phyloP scores from a whole-genome alignment of 2,329 filamentous ascomycete species.

The Alternaria brassicae region DNA sequence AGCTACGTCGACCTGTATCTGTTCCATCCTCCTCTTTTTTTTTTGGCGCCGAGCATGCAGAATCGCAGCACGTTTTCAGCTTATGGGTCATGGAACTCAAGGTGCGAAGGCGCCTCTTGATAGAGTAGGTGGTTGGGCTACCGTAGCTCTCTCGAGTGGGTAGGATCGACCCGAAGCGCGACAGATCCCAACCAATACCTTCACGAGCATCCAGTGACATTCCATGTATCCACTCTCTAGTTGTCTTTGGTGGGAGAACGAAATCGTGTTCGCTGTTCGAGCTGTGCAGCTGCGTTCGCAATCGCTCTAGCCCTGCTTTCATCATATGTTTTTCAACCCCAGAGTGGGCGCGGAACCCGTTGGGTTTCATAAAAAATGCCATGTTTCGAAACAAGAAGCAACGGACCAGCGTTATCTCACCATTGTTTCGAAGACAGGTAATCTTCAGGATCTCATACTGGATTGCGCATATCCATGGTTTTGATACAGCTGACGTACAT shows the following conservation, averaged over 20 bases:
- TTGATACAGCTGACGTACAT: slow-evolving; percentile 9
- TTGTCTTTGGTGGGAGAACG: background rate
- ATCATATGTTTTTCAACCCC: background rate
- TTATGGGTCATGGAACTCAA: background rate
- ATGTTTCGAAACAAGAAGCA: slow-evolving; percentile 17
- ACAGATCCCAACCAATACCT: background rate
- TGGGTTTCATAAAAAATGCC: slow-evolving; percentile 8
- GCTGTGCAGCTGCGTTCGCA: background rate
- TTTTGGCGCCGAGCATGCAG: background rate
- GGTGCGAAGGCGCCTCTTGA: background rate
- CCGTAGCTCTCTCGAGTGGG: background rate
- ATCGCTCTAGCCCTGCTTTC: background rate
- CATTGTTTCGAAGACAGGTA: slow-evolving; percentile 11
- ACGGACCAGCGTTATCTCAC: slow-evolving; percentile 8
- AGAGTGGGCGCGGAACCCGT: background rate
- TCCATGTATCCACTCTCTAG: background rate
- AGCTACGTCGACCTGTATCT: background rate
- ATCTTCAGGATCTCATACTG: background rate
- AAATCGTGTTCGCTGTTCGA: background rate
- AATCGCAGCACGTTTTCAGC: background rate
- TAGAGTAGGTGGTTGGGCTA: background rate
- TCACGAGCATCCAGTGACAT: background rate
- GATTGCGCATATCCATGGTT: background rate
- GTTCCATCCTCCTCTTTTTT: background rate
- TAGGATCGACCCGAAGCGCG: background rate